These are phyloP conservation scores for Fermentozyma sake DNA, from an alignment of 1,139 yeast species.

Conservation along the genomic window DNA sequence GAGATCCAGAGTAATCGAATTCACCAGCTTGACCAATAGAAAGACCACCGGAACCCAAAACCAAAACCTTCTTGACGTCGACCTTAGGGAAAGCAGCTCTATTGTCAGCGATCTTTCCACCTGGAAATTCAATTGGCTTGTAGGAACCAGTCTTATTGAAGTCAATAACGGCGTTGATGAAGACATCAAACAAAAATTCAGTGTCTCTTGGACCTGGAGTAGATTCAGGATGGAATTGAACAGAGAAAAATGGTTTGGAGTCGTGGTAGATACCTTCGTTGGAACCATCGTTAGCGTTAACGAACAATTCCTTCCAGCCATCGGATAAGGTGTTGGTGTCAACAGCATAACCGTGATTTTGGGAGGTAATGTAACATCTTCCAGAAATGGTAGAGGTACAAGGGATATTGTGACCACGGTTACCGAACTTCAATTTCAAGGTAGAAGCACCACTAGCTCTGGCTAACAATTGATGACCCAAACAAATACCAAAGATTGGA, in stretches of 20 bases:
- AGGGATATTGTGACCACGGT: slow-evolving; percentile 99
- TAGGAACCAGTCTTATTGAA: slow-evolving; percentile 48
- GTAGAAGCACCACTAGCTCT: slow-evolving; percentile 95
- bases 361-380: slow-evolving; percentile 97
- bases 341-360: slow-evolving; percentile 98
- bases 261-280: slow-evolving; percentile 97
- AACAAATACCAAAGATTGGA: slow-evolving; percentile 94
- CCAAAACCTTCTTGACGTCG: slow-evolving; percentile 88
- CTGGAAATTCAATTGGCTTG: slow-evolving; percentile 85
- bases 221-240: slow-evolving; percentile 98
- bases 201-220: slow-evolving; percentile 99
- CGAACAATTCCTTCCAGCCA: slow-evolving; percentile 93
- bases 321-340: slow-evolving; percentile 67
- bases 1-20: slow-evolving; percentile 97
- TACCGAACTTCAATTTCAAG: slow-evolving; percentile 91
- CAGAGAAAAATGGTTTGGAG: slow-evolving; percentile 89
- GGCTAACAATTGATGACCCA: slow-evolving; percentile 97
- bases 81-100: slow-evolving; percentile 68
- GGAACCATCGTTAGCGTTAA: slow-evolving; percentile 94
- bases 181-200: slow-evolving; percentile 92
- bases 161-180: slow-evolving; percentile 76
- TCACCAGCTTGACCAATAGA: slow-evolving; percentile 99
- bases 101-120: slow-evolving; percentile 74
- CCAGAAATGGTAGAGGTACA: slow-evolving; percentile 92
- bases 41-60: slow-evolving; percentile 97